Evolutionary conservation across 179 eudicot species (phyloP), one percentile per base, ranked within the genome.

Genomic region (Gypsophila paniculata): DNA sequence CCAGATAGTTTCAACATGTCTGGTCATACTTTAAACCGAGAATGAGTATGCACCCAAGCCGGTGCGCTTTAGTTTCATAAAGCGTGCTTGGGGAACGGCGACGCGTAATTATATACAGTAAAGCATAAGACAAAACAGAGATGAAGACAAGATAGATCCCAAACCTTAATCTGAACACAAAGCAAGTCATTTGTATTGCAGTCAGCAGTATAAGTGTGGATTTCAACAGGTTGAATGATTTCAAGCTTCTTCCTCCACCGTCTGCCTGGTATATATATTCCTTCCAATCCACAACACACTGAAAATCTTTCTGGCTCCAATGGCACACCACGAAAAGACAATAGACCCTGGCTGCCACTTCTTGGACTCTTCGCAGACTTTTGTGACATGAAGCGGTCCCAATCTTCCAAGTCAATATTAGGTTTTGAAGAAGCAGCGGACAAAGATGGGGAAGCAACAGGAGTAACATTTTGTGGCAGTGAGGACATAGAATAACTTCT

Each of bases 401-500:
- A 89, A 79, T 94, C 94, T 74, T 90, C 97, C 29, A 83, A 74
- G 57, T 91, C 92, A 76, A 82, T 74, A 64, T 42, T 82, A 80
- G 94, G 82, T 66, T 74, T 87, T 48, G 91, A 59, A 78, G 72
- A 74, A 65, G 88, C 63, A 60, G 78, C 68, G 79, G 71, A 68
- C 25, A 57, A 77, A 77, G 96, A 72, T 68, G 87, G 82, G 29
- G 90, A 71, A 69, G 86, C 76, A 57, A 80, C 29, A 32, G 82
- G 73, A 70, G 82, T 11, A n/a, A 68, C 72, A 77, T 77, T 91
- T 73, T 83, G 89, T 65, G 97, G 97, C 68, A 94, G 79, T 59
- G 99, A 87, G 65, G 99, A 91, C 99, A 94, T 94, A 70, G 99
- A 94, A 79, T 94, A 90, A 81, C 99, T 94, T 85, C 97, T 89